Percentiles rank a stretch among this genome's conserved stretches.
These are phyloP conservation scores for Lanmaoa rubissima DNA, from an alignment of 768 basidiomycete species.

Conservation along the genomic window DNA sequence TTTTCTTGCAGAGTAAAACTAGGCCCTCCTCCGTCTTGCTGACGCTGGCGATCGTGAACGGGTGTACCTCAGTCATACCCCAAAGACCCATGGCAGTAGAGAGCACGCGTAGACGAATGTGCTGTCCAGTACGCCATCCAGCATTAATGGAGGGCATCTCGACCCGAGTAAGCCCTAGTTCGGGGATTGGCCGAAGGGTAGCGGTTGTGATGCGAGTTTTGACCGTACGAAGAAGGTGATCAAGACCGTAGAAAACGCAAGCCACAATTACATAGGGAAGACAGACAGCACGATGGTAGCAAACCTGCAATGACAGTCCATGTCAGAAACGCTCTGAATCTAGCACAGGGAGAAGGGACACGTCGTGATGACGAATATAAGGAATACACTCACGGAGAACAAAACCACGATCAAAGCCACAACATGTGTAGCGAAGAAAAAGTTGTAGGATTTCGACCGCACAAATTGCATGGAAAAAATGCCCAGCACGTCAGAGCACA, in stretches of 20 bases:
- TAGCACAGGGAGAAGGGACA: too few species aligned
- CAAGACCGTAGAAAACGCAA: conserved; percentile 52
- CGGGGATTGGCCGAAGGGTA: conserved; percentile 57
- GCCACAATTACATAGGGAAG: conserved; percentile 55
- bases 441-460: conserved; percentile 57
- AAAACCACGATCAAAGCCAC: conserved; percentile 54
- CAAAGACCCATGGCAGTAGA: conserved; percentile 52
- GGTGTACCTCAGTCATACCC: conserved; percentile 66
- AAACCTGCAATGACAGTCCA: conserved; percentile 29
- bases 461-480: conserved; percentile 59
- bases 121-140: conserved; percentile 86
- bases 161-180: conserved; percentile 62
- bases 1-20: conserved; percentile 63
- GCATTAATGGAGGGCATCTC: conserved; percentile 59
- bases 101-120: conserved; percentile 70
- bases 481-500: conserved; percentile 51
- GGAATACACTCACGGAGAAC: conserved; percentile 46
- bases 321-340: not conserved
- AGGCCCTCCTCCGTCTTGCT: conserved; percentile 56
- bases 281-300: conserved; percentile 51
- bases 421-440: conserved; percentile 66
- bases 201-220: conserved; percentile 68
- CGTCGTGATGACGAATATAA: not conserved
- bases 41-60: conserved; percentile 78
- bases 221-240: conserved; percentile 56